phyloP scores from a whole-genome alignment of 225 moss, liverwort and hornwort species.

The Polytrichum commune region DNA sequence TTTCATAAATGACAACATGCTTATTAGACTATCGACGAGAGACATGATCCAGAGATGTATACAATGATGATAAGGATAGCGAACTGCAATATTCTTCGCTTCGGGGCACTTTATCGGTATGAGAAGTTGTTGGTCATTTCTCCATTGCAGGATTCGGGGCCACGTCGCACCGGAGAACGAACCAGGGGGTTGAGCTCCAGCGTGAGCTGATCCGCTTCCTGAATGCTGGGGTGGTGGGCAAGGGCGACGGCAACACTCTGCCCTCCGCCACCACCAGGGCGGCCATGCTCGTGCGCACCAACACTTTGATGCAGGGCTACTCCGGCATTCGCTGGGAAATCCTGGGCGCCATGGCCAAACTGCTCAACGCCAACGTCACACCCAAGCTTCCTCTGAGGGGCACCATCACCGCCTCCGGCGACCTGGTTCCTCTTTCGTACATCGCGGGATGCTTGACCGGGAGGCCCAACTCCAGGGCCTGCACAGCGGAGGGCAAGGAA shows the following conservation, averaged over 20 bases:
- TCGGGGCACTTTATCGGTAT: not conserved
- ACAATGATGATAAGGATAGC: not conserved
- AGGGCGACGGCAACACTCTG: slow-evolving; percentile 9
- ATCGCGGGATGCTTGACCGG: slow-evolving; percentile 7
- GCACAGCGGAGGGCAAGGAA: slow-evolving; percentile 3
- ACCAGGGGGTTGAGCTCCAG: slow-evolving; percentile 7
- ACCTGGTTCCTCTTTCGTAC: slow-evolving; percentile 5
- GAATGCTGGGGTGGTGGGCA: slow-evolving; percentile 5
- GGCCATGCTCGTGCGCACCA: slow-evolving; percentile 10
- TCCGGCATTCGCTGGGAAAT: slow-evolving; percentile 9
- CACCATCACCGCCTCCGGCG: slow-evolving; percentile 7
- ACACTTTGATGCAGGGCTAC: slow-evolving; percentile 10
- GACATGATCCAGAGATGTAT: no score
- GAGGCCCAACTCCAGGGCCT: slow-evolving; percentile 6
- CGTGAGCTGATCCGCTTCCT: slow-evolving; percentile 7
- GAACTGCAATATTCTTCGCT: not conserved
- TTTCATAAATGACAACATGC: no score
- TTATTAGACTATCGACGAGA: no score
- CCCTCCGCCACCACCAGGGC: slow-evolving; percentile 6
- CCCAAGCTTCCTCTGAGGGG: slow-evolving; percentile 4
- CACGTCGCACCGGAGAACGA: slow-evolving; percentile 2
- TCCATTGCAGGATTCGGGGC: slow-evolving; percentile 6
- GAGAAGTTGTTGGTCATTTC: not conserved
- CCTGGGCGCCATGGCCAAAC: slow-evolving; percentile 2
- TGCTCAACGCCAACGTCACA: slow-evolving; percentile 6